Evolutionary conservation across 306 rosid genomes (phyloP).

Genomic region (Quercus aquifolioides): DNA sequence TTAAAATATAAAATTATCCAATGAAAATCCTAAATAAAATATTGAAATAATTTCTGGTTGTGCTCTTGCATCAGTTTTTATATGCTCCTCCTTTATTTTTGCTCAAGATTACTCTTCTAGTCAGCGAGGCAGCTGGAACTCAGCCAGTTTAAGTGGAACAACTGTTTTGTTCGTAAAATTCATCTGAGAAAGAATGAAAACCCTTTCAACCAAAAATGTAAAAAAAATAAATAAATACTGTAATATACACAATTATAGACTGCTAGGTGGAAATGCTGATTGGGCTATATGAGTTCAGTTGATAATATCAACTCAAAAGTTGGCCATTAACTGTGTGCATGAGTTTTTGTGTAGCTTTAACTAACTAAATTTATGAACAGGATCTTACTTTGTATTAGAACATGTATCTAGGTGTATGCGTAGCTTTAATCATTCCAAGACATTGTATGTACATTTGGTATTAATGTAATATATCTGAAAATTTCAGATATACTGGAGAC

Average conservation of each 20-base stretch:
- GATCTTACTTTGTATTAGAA: not conserved
- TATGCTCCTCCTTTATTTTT: not conserved
- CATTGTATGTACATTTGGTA: not conserved
- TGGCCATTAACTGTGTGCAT: not conserved
- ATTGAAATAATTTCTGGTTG: too few species aligned
- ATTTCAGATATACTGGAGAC: constrained; percentile 77
- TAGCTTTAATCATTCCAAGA: constrained; percentile 4
- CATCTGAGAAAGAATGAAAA: not conserved
- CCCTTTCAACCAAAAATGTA: too few species aligned
- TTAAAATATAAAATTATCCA: too few species aligned
- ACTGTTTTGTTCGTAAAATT: not conserved
- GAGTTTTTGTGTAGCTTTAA: constrained; percentile 5
- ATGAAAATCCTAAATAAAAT: too few species aligned
- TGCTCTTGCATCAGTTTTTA: not conserved
- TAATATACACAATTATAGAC: too few species aligned
- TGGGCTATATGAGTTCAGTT: constrained; percentile 3
- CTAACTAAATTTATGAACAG: not conserved
- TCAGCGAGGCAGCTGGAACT: not conserved
- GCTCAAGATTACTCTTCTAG: not conserved
- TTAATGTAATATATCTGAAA: constrained; percentile 14
- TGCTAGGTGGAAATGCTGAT: not conserved
- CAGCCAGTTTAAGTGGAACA: not conserved
- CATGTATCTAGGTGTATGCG: not conserved
- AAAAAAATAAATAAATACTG: not conserved
- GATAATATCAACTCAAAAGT: not conserved